Base-by-base conservation (phyloP, 345 rosid genomes). In the Citrus medica region DNA sequence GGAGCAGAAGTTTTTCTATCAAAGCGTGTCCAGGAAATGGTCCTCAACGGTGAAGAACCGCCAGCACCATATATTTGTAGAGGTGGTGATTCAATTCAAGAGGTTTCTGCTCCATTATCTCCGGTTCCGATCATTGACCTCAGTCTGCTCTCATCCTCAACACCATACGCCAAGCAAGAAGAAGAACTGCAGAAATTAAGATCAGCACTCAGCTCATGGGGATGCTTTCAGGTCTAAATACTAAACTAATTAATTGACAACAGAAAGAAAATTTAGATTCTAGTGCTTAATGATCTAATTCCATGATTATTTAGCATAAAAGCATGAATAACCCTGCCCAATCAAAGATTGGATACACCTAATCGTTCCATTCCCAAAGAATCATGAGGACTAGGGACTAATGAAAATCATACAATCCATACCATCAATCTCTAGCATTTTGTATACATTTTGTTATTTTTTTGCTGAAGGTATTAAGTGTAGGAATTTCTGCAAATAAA, bases 171-270 rank as follows among this genome's bases (percentile, higher is more conserved):
- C 4, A 40, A 77, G 51, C 79, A 71, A 59, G 51, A 74, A 2
- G 55, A 82, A 58, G 86, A 86, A 69, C 85, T 87, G 32, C 76
- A 74, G 69, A 87, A 84, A 30, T 87, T 90, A 62, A 72, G 85
- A 79, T 78, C 81, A 64, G 89, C 90, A 62, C 90, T 90, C 64
- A 76, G 67, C 74, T 72, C 83, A 1, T 88, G 90, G 92, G 90
- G 89, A 51, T 87, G 91, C 84, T 86, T 87, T 64, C 89, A 81
- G 90, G 90, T 74, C 24, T 28, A 59, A 27, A 55, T 21, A 21
- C 63, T 25, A 22, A 46, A 42, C 69, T 61, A 35, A 70, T 2
- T 9, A 38, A 21, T 46, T 46, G 42, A 33, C 69, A 69, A 30
- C 4, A 3, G 19, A 71, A 5, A 46, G 22, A 30, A 12, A 61